phyloP scores from a whole-genome alignment of 2,329 filamentous ascomycete species.

The Fonsecaea pedrosoi region DNA sequence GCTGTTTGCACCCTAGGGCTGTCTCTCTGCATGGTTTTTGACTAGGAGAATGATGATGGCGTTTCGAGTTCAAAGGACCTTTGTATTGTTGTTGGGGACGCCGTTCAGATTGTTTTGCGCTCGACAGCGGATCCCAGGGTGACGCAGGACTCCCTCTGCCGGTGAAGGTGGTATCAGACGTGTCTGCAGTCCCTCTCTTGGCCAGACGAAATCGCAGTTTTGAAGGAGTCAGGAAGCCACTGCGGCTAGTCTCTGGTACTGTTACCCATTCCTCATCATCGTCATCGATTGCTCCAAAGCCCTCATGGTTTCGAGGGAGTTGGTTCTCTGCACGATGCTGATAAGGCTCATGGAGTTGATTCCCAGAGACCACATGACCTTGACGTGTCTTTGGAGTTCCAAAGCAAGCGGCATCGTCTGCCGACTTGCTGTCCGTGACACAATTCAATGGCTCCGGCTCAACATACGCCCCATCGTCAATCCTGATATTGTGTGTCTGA shows the following conservation, averaged over 20 bases:
- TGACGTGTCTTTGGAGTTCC: neutral
- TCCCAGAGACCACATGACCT: neutral
- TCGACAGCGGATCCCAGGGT: constrained; percentile 32
- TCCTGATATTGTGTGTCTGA: neutral
- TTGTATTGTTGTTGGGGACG: constrained; percentile 1
- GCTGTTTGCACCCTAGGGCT: neutral
- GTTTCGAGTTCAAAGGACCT: neutral
- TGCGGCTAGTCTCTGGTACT: constrained; percentile 27
- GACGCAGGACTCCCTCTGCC: constrained; percentile 24
- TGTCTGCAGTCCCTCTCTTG: constrained; percentile 26
- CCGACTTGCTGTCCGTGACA: neutral
- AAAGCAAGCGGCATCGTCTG: neutral
- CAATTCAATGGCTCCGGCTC: neutral
- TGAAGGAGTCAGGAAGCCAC: constrained; percentile 32
- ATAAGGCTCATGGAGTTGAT: neutral
- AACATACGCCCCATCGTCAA: neutral
- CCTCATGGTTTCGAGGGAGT: neutral
- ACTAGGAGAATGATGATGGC: neutral
- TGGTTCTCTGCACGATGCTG: neutral
- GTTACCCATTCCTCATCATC: constrained; percentile 25
- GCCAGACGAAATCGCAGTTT: constrained; percentile 30
- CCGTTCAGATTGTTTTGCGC: constrained; percentile 1
- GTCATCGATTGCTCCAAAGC: constrained; percentile 1
- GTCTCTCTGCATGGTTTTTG: neutral
- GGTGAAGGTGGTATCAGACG: neutral